A percentile compares a stretch with the other conserved stretches of the same genome.
Conservation (phyloP, 768 basidiomycete species). For the Coprinopsis sp. region DNA sequence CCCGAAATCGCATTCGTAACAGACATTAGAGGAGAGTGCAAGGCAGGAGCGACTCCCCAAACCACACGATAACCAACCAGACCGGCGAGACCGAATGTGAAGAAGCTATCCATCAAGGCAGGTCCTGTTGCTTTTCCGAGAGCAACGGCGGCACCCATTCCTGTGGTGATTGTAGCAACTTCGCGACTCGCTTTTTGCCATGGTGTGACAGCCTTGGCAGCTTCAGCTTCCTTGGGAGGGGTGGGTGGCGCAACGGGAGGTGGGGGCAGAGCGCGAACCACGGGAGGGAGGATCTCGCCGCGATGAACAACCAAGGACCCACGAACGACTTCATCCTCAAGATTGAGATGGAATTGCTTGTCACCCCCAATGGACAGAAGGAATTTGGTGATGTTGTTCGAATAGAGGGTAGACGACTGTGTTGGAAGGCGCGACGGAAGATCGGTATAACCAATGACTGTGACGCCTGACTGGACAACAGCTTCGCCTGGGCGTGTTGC, state of each 20-base stretch:
- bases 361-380: constrained; percentile 72
- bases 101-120: constrained; percentile 85
- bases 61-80: constrained; percentile 76
- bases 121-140: constrained; percentile 78
- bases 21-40: constrained; percentile 89
- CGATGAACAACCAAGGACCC: constrained; percentile 73
- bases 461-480: constrained; percentile 67
- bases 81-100: constrained; percentile 83
- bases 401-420: constrained; percentile 85
- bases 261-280: constrained; percentile 64
- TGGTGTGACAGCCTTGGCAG: constrained; percentile 67
- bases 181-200: constrained; percentile 80
- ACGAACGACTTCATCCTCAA: constrained; percentile 80
- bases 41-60: constrained; percentile 84
- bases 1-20: constrained; percentile 89
- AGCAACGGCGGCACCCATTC: constrained; percentile 68
- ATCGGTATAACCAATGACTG: constrained; percentile 84
- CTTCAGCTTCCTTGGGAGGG: constrained; percentile 38
- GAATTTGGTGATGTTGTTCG: constrained; percentile 90
- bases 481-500: constrained; percentile 77
- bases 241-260: constrained; percentile 49
- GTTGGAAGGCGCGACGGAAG: constrained; percentile 85
- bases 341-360: constrained; percentile 58
- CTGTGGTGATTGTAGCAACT: constrained; percentile 67
- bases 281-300: constrained; percentile 61